A percentile compares a stretch with the other conserved stretches of the same genome.
Conservation (phyloP, 306 rosid species). For the Geum urbanum region DNA sequence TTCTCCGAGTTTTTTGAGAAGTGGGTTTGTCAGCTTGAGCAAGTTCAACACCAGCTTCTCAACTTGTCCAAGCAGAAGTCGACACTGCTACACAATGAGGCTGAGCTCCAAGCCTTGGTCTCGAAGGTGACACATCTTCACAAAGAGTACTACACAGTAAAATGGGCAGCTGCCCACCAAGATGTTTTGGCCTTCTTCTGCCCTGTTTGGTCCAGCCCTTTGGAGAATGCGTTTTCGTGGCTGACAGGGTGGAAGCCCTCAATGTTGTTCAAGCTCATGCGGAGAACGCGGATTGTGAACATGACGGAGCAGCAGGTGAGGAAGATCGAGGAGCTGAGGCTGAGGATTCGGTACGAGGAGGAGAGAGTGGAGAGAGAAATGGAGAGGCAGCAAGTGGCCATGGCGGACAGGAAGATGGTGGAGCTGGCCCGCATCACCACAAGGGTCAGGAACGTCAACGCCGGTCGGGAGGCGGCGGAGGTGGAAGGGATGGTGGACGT, state of each 20-base stretch:
- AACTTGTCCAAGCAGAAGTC: slow-evolving; percentile 6
- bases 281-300: background rate
- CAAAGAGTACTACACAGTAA: slow-evolving; percentile 56
- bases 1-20: slow-evolving; percentile 46
- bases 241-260: slow-evolving; percentile 53
- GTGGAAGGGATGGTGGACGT: slow-evolving; percentile 32
- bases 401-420: slow-evolving; percentile 56
- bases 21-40: slow-evolving; percentile 49
- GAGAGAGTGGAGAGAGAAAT: slow-evolving; percentile 40
- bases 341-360: slow-evolving; percentile 31
- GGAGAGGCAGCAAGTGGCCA: slow-evolving; percentile 48
- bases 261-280: slow-evolving; percentile 28
- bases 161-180: slow-evolving; percentile 58
- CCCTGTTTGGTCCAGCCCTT: slow-evolving; percentile 41
- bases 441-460: slow-evolving; percentile 9
- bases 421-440: slow-evolving; percentile 30
- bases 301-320: slow-evolving; percentile 29
- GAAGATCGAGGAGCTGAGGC: slow-evolving; percentile 29
- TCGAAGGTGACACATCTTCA: slow-evolving; percentile 45
- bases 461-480: background rate
- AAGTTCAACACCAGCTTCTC: slow-evolving; percentile 30
- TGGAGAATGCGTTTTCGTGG: slow-evolving; percentile 38
- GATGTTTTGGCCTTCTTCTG: slow-evolving; percentile 56
- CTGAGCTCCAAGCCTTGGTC: slow-evolving; percentile 31
- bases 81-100: background rate